Base-by-base conservation (phyloP, 345 rosid genomes). In the Boechera stricta region DNA sequence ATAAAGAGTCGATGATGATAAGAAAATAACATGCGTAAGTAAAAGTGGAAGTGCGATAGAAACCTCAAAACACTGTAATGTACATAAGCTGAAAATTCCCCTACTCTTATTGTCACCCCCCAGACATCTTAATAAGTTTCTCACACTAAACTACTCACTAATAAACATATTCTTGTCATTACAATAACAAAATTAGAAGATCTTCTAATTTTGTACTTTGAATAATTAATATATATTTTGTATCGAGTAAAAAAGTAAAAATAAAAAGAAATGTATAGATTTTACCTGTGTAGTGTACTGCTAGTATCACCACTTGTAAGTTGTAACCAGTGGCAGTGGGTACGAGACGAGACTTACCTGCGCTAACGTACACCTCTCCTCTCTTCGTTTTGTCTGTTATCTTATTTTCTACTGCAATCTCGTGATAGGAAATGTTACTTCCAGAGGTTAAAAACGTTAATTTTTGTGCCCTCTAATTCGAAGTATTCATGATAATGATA, bases 221-320 rank as follows among this genome's bases (percentile, higher is more conserved):
- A 15, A 45, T 45, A 15, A 28, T 28, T 2, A 28, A 16, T 7
- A 48, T 13, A 48, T 48, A 16, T 48, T 53, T 69, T 69, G 52
- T 39, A 16, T 41, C 11, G 2, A 41, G 74, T 69, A 69, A 69
- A 69, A n/a, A 10, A 16, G 11, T 31, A 29, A 29, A 57, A 18
- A 42, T 11, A 44, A 44, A 64, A 33, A 68, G 26, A 49, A 21
- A 49, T 49, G 24, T 35, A 53, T 26, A 35, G 60, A 51, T 61
- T 60, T 72, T 61, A 62, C 41, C 69, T 72, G 69, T 61, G 76
- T 48, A 72, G 39, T 61, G 67, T 70, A 56, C 44, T 21, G 8
- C 31, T 29, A 69, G 21, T 35, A 59, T 7, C 47, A 71, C 75
- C 60, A 48, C 54, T 39, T 39, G 44, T 39, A 39, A 39, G 28